Evolutionary conservation across 1,139 yeast genomes (phyloP), one percentile per base, ranked within the genome.

Genomic region (Kluyveromyces sp.): DNA sequence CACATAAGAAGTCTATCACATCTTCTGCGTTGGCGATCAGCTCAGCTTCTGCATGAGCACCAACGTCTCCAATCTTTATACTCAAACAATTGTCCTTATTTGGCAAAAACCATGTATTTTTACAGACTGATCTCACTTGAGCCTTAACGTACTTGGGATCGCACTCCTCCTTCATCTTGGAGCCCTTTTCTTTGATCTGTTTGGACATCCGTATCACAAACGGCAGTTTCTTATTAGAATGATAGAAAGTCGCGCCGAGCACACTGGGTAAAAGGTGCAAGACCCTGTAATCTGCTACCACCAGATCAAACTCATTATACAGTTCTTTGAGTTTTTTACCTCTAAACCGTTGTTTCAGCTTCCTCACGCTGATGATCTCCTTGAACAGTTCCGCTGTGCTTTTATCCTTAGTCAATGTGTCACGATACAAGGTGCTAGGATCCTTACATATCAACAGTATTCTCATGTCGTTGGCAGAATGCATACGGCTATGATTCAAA

Each of bases 371-470:
- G 31, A 75, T 66, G 16, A 82, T 73, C 37, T 77, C 77, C 45
- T 74, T 72, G 58, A 82, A 80, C 17, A 66, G 51, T 46, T 80
- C 83, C 48, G 78, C 78, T 0, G 85, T 77, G 0, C 75, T 71
- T 1, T 77, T 65, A 33, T 71, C 77, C 46, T 73, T 71, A 3
- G 49, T 45, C 28, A 62, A 44, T 1, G 57, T 67, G 8, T 66
- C 67, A 38, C 80, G 69, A 54, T 77, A 82, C 1, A 71, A 67
- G 1, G 73, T 68, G 2, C 81, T 73, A 1, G 88, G 87, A 55
- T 82, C 88, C 52, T 80, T 82, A 4, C 88, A 79, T 12, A 83
- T 71, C 29, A 83, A 65, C 7, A 83, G 60, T 3, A 83, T 73
- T 28, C 78, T 67, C 45, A 74, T 67, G 28, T 70, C 72, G 19